Evolutionary conservation across 148 eudicot genomes (phyloP), one percentile per base, ranked within the genome.

Genomic region (Bassia scoparia): DNA sequence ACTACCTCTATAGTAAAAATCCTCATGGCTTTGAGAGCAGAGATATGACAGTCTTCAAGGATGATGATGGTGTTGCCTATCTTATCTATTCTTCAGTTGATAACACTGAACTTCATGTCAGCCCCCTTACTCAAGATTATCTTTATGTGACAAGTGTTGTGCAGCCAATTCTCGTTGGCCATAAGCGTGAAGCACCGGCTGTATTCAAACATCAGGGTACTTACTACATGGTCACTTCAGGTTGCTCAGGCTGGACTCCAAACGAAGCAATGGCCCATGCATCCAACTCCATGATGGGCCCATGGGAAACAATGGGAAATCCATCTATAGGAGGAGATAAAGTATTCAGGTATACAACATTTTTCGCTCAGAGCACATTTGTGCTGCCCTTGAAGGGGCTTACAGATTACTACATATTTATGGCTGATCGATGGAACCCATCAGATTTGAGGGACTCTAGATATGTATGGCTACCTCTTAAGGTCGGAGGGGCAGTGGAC

Each of bases 371-470:
- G 76, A 85, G 98, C 75, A 91, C 98, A 64, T 91, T 84, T 78
- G 98, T 95, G 38, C 74, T 95, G 49, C 98, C 98, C 43, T 38
- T 95, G 69, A 87, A 87, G 0, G 92, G 96, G 55, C 71, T 82
- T 23, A 84, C 93, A 0, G 93, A 87, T 59, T 81, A 76, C 59
- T 95, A 81, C 74, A 80, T 95, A 31, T 91, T 95, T 77, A 95
- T 95, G 93, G 96, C 98, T 2, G 96, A 95, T 80, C 68, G 98
- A 68, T 95, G 98, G 98, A 95, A 88, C 69, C 98, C 97, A 0
- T 89, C 93, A 3, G 97, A 91, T 75, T 76, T 95, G 80, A 84
- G 88, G 88, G 97, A 95, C 78, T 95, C 98, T 7, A 88, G 98
- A 74, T 89, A 95, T 60, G 90, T 95, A 2, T 95, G 98, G 98